Evolutionary conservation across 78 protist species (phyloP).

Genomic region (Speleostelium caveatum): DNA sequence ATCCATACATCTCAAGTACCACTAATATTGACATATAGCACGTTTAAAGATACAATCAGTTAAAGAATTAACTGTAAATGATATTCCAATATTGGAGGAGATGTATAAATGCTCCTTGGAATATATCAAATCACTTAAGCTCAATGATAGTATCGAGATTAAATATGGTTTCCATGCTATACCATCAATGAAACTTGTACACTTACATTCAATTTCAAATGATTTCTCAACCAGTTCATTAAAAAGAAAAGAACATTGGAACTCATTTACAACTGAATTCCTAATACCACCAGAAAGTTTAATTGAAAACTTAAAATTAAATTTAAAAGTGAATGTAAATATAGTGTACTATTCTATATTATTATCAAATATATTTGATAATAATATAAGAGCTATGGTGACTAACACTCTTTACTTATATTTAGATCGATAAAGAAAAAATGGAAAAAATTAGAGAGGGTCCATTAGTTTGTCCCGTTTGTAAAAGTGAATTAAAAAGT

Average conservation of each 20-base stretch:
- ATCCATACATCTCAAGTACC: background rate
- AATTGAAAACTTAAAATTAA: background rate
- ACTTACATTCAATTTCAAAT: conserved; percentile 85
- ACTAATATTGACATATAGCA: background rate
- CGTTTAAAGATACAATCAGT: background rate
- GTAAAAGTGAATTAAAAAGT: too few relatives aligned
- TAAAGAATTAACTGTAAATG: background rate
- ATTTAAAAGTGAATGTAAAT: conserved; percentile 23
- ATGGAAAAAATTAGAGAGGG: too few relatives aligned
- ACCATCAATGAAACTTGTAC: conserved; percentile 76
- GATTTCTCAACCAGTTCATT: conserved; percentile 80
- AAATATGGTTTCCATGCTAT: conserved; percentile 82
- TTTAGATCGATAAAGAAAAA: too few relatives aligned
- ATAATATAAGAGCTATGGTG: too few relatives aligned
- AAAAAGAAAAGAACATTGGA: conserved; percentile 90
- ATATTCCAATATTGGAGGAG: conserved; percentile 18
- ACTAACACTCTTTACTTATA: too few relatives aligned
- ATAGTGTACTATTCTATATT: background rate
- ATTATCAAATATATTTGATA: background rate
- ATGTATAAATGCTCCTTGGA: background rate
- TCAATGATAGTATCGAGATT: background rate
- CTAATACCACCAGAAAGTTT: conserved; percentile 49
- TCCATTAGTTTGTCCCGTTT: too few relatives aligned
- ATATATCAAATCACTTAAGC: background rate
- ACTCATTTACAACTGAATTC: conserved; percentile 86